A percentile compares a stretch with the other conserved stretches of the same genome.
Conservation (phyloP, 2,329 filamentous ascomycete genomes). For the Colletotrichum somersetense region DNA sequence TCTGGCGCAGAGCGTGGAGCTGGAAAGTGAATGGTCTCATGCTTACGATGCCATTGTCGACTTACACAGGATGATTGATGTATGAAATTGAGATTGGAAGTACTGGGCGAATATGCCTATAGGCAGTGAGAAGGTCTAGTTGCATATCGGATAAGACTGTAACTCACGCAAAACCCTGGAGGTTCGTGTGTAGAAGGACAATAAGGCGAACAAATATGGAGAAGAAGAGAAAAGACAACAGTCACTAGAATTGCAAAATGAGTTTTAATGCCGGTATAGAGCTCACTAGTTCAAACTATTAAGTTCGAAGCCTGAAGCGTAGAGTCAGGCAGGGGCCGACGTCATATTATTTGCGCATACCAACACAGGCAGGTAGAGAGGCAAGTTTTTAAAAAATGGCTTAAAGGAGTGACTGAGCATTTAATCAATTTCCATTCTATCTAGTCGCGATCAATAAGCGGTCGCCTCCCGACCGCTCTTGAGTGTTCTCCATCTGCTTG, state of each 20-base stretch:
- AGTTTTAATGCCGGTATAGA: not conserved
- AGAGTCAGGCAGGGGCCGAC: not conserved
- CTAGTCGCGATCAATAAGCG: slow-evolving; percentile 38
- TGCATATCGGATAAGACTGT: slow-evolving; percentile 16
- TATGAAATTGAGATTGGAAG: not conserved
- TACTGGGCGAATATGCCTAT: not conserved
- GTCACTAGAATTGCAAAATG: not conserved
- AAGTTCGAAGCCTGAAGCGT: not conserved
- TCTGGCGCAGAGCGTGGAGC: slow-evolving; percentile 11
- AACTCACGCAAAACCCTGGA: not conserved
- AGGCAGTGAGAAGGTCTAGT: not conserved
- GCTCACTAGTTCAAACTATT: not conserved
- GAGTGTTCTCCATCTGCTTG: slow-evolving; percentile 38
- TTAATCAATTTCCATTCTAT: slow-evolving; percentile 41
- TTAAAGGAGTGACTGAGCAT: slow-evolving; percentile 32
- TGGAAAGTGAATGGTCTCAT: slow-evolving; percentile 21
- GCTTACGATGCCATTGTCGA: slow-evolving; percentile 7
- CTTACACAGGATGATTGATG: slow-evolving; percentile 24
- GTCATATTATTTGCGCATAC: not conserved
- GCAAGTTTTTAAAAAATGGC: not conserved
- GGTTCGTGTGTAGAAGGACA: not conserved
- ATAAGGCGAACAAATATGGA: not conserved
- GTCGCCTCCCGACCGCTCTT: slow-evolving; percentile 38
- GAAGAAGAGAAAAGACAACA: no score
- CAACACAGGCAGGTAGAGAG: not conserved